Conservation (phyloP, 176 grass and related monocot genomes). For the Zea mays region Zm-B73-REFERENCE-NAM-5.0 NC_050098.1:197553501-197554000, state of each 20-base stretch:
- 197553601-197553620: conserved; percentile 95
- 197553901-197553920: conserved; percentile 48
- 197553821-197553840: conserved; percentile 70
- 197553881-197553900: conserved; percentile 93
- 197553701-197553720: conserved; percentile 98
- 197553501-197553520: too few species aligned
- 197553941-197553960: conserved; percentile 3
- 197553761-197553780: conserved; percentile 4
- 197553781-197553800: conserved; percentile 24
- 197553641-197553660: conserved; percentile 91
- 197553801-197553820: conserved; percentile 10
- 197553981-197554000: conserved; percentile 19
- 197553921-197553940: conserved; percentile 18
- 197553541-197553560: too few species aligned
- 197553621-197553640: conserved; percentile 98
- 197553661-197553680: conserved; percentile 97
- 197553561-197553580: conserved; percentile 51
- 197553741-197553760: conserved; percentile 7
- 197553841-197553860: conserved; percentile 99
- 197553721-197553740: conserved; percentile 76
- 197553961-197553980: conserved; percentile 8
- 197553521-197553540: too few species aligned
- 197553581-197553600: conserved; percentile 88
- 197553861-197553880: conserved; percentile 90
- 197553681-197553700: conserved; percentile 97